Evolutionary conservation across 108 stramenopile species (phyloP).

Genomic region (Thalassiosira profunda): DNA sequence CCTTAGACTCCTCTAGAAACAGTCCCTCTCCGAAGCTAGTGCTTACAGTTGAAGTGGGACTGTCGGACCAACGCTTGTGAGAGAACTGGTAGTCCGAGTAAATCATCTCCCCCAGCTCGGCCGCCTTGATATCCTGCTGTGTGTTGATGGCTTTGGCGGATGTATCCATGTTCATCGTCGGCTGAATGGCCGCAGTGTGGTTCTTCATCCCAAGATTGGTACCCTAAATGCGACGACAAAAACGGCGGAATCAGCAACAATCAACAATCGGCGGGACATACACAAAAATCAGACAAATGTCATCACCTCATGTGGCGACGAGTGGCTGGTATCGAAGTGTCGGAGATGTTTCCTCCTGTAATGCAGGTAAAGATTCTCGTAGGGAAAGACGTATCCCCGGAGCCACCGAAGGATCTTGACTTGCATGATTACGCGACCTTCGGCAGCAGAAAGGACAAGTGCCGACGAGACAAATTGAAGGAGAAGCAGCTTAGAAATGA

Average conservation of each 20-base stretch:
- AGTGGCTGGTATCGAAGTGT: no score
- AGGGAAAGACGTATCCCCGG: no score
- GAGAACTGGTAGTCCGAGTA: neutral
- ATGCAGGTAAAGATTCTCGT: no score
- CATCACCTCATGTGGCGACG: no score
- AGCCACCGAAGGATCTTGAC: no score
- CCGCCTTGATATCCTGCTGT: neutral
- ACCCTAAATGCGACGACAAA: no score
- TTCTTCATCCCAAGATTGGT: neutral
- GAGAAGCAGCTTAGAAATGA: constrained; percentile 10
- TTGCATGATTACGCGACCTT: no score
- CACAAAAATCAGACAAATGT: no score
- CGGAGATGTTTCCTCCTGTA: no score
- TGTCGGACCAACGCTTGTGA: neutral
- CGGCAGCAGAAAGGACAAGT: neutral
- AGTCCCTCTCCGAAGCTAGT: neutral
- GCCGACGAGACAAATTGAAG: neutral
- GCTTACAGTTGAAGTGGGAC: neutral
- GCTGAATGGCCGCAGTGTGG: neutral
- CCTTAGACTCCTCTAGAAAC: no score
- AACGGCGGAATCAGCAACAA: no score
- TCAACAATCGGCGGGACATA: no score
- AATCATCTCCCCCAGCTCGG: neutral
- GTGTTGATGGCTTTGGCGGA: neutral
- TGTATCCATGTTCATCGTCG: neutral